phyloP scores from a whole-genome alignment of 2,329 filamentous ascomycete species.

The Diplodia seriata region DNA sequence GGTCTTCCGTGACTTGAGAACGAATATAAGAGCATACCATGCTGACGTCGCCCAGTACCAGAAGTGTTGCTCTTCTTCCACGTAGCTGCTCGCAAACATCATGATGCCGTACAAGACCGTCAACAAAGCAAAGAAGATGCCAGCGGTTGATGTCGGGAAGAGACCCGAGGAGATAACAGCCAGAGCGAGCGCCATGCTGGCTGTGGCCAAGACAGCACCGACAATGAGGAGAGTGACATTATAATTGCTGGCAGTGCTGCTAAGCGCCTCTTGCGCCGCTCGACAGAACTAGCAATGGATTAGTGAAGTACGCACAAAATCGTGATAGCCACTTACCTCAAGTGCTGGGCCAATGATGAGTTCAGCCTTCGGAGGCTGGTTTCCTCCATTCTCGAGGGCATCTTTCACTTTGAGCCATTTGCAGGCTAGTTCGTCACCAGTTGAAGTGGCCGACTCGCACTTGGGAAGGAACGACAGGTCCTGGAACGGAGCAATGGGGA shows the following conservation, averaged over 20 bases:
- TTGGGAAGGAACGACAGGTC: slow-evolving; percentile 35
- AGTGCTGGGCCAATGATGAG: slow-evolving; percentile 9
- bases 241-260: slow-evolving; percentile 91
- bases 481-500: slow-evolving; percentile 62
- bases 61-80: slow-evolving; percentile 98
- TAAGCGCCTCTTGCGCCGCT: slow-evolving; percentile 77
- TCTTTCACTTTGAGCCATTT: slow-evolving; percentile 63
- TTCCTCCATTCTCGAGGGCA: slow-evolving; percentile 6
- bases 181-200: slow-evolving; percentile 52
- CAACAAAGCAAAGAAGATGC: slow-evolving; percentile 47
- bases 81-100: slow-evolving; percentile 98
- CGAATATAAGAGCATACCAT: slow-evolving; percentile 65
- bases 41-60: slow-evolving; percentile 90
- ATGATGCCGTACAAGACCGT: slow-evolving; percentile 71
- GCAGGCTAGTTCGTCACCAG: slow-evolving; percentile 64
- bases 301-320: neutral
- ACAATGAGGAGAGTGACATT: slow-evolving; percentile 68
- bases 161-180: slow-evolving; percentile 47
- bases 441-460: slow-evolving; percentile 36
- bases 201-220: slow-evolving; percentile 53
- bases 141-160: slow-evolving; percentile 56
- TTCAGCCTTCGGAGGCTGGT: neutral
- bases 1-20: slow-evolving; percentile 39
- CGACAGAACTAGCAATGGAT: slow-evolving; percentile 17
- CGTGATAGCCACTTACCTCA: slow-evolving; percentile 42